These are phyloP conservation scores for Cicer bijugum DNA, from an alignment of 306 rosid genomes.

Conservation along the genomic window DNA sequence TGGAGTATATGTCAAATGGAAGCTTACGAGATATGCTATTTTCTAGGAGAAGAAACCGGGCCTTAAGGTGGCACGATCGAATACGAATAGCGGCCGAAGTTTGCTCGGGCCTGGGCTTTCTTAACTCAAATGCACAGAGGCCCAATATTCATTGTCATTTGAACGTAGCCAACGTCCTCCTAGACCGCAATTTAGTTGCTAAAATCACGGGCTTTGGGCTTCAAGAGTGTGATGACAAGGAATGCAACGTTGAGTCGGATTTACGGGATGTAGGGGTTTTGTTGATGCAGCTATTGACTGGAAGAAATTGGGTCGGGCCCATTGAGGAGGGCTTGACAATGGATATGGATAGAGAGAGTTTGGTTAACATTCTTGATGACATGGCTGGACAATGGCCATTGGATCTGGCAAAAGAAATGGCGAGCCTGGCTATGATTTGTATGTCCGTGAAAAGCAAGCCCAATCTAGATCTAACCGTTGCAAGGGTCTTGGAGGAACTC, in stretches of 20 bases:
- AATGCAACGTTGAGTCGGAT: slow-evolving; percentile 46
- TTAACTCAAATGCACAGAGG: slow-evolving; percentile 50
- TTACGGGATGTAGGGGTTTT: slow-evolving; percentile 59
- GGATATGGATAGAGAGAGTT: slow-evolving; percentile 41
- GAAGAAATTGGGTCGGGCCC: slow-evolving; percentile 63
- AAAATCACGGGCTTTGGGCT: slow-evolving; percentile 65
- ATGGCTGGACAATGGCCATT: slow-evolving; percentile 73
- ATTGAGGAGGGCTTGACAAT: slow-evolving; percentile 48
- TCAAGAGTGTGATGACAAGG: slow-evolving; percentile 10
- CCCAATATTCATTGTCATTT: slow-evolving; percentile 60
- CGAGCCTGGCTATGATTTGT: slow-evolving; percentile 57
- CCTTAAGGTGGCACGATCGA: slow-evolving; percentile 64
- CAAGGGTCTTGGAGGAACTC: slow-evolving; percentile 58
- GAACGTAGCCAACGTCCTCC: slow-evolving; percentile 58
- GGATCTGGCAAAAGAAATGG: slow-evolving; percentile 57
- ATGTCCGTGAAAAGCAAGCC: slow-evolving; percentile 43
- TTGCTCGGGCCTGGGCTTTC: slow-evolving; percentile 62
- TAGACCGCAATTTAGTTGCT: slow-evolving; percentile 67
- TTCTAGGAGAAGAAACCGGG: slow-evolving; percentile 52
- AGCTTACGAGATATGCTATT: slow-evolving; percentile 59
- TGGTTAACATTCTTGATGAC: slow-evolving; percentile 54
- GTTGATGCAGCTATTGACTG: slow-evolving; percentile 55
- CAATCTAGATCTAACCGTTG: slow-evolving; percentile 44
- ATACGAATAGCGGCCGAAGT: slow-evolving; percentile 61
- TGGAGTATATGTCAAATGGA: slow-evolving; percentile 77